Base-by-base conservation (phyloP, 805 yeast species). In the Teunomyces barrocoloradensis region DNA sequence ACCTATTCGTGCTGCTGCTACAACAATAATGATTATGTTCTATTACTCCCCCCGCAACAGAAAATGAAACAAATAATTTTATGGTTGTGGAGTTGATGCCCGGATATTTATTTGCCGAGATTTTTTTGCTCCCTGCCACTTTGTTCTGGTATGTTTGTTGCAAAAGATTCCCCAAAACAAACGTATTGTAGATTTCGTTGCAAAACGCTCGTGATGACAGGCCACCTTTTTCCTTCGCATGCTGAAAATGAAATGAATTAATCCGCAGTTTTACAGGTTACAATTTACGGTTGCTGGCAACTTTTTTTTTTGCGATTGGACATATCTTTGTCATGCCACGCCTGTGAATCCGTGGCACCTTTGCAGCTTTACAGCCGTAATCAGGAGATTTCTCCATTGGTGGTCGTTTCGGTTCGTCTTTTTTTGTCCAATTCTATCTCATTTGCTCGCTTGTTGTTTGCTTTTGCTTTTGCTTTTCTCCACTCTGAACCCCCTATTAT, bases 231-330 rank as follows among this genome's bases (percentile, higher is more conserved):
- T 20, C 38, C 9, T n/a, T 21, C 28, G 18, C 17, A n/a, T 25
- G 27, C 27, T 25, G 27, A 25, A 37, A 23, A 11, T n/a, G 40
- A 27, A 37, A 11, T n/a, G 40, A 27, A 37, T 21, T 37, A 21
- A 20, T 37, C 40, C 40, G 40, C 40, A 10, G 12, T 6, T 37
- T 37, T 37, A 13, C 40, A 37, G 40, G 40, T 37, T 37, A 23
- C 29, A 27, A 37, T 34, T 20, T 15, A 25, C 27, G 34, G 15
- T 28, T 20, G 30, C 42, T 41, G 46, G 29, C 18, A 27, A 28
- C 37, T 41, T 41, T 34, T 28, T 36, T 11, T 6, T 18, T 25
- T 25, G 27, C 42, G 18, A 43, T 43, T 43, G 46, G 46, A 21
- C 15, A 21, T 15, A 23, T 23, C 20, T 37, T 37, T 37, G 40